Evolutionary conservation across 345 rosid genomes (phyloP), one percentile per base, ranked within the genome.

Genomic region (Salix koriyanagi): DNA sequence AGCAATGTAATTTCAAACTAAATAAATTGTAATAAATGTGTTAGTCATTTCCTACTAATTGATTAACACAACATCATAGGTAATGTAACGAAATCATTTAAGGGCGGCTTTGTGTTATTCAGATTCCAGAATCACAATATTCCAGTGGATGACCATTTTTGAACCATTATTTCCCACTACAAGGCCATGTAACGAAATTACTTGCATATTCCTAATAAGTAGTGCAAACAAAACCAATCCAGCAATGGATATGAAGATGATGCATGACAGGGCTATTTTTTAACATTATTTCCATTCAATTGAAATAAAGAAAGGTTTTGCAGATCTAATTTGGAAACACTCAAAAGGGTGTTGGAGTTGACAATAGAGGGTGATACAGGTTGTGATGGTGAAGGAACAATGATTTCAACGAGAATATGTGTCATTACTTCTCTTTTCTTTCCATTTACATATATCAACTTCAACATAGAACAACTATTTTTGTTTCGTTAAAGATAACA

Each of bases 151-250:
- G 23, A 4, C 44, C 0, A 8, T 64, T 28, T 32, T 16, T 64
- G 7, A 67, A 36, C 13, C 41, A 15, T 67, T 21, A 6, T 36
- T 28, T 67, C 25, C 46, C 14, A 9, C 39, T 19, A 12, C 70
- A 37, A 37, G 41, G 15, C 42, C 70, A 67, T 30, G 44, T 8
- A 21, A 37, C 4, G 26, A 25, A 54, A 26, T 52, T 32, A 88
- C 93, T 88, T 89, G 90, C 91, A 89, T 89, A 41, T 88, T 89
- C 23, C 92, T 89, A 19, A 89, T 89, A 74, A 89, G 90, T 50
- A 85, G 73, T 28, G 93, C 79, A 71, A 89, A 89, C 61, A 89
- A 72, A 68, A 89, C 85, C 82, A 89, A 74, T 68, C 90, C 93
- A 26, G 80, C 68, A 54, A 88, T 84, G 73, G 85, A 83, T 8